These are phyloP conservation scores for Opeltia flavorubescens DNA, from an alignment of 495 filamentous ascomycete species.

Conservation along the genomic window DNA sequence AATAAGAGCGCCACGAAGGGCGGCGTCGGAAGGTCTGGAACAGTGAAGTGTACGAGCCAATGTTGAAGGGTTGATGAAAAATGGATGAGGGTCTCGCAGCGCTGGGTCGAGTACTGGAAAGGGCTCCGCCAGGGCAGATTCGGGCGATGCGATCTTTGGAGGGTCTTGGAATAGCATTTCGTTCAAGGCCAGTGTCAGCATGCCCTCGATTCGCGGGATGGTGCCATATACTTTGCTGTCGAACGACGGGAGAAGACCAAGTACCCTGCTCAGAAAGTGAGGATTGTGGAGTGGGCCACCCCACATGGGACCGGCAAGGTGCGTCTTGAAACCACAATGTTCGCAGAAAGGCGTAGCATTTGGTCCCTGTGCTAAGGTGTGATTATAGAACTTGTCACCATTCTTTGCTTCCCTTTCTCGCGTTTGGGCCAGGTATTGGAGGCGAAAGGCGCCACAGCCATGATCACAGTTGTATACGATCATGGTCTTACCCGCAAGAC, in stretches of 20 bases:
- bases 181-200: constrained; percentile 77
- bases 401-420: constrained; percentile 50
- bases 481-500: constrained; percentile 80
- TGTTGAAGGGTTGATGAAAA: constrained; percentile 65
- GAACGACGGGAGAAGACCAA: constrained; percentile 48
- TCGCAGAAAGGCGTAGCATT: constrained; percentile 45
- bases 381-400: constrained; percentile 59
- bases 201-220: constrained; percentile 66
- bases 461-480: constrained; percentile 77
- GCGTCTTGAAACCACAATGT: constrained; percentile 77
- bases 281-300: constrained; percentile 76
- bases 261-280: constrained; percentile 61
- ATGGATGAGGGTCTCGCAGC: constrained; percentile 54
- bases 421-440: constrained; percentile 56
- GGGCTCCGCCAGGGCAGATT: constrained; percentile 2
- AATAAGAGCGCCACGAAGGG: constrained; percentile 64
- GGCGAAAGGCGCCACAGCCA: constrained; percentile 80
- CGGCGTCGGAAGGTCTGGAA: constrained; percentile 52
- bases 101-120: constrained; percentile 35
- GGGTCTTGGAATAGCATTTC: constrained; percentile 33
- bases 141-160: constrained; percentile 7
- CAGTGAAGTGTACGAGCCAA: constrained; percentile 66
- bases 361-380: constrained; percentile 55
- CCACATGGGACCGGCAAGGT: constrained; percentile 88
- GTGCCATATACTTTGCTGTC: constrained; percentile 60